Evolutionary conservation across 768 basidiomycete genomes (phyloP).

Genomic region (Lactarius quietus): DNA sequence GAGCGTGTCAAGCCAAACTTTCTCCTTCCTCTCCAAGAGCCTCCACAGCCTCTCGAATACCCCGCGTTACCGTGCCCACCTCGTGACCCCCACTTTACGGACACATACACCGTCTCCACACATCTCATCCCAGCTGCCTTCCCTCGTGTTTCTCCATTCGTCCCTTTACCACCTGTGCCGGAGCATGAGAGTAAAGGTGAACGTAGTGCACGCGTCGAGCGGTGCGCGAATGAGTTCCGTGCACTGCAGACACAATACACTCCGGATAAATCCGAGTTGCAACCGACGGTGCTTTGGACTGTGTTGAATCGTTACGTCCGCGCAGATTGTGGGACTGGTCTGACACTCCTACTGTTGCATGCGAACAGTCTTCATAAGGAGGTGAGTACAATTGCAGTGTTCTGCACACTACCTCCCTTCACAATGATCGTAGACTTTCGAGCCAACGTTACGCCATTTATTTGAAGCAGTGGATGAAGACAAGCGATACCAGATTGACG

Average conservation of each 20-base stretch:
- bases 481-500: slow-evolving; percentile 46
- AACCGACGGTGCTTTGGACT: slow-evolving; percentile 54
- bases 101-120: slow-evolving; percentile 43
- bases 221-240: slow-evolving; percentile 7
- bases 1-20: background rate
- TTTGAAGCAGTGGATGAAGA: slow-evolving; percentile 41
- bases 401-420: background rate
- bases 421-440: slow-evolving; percentile 60
- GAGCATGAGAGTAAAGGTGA: slow-evolving; percentile 38
- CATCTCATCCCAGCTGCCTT: slow-evolving; percentile 55
- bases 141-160: slow-evolving; percentile 43
- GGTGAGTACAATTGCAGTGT: slow-evolving; percentile 39
- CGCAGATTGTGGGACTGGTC: slow-evolving; percentile 37
- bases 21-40: slow-evolving; percentile 9
- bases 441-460: slow-evolving; percentile 56
- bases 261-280: slow-evolving; percentile 24
- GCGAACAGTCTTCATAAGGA: slow-evolving; percentile 90
- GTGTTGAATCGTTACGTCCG: slow-evolving; percentile 68
- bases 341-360: slow-evolving; percentile 76
- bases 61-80: slow-evolving; percentile 36
- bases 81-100: slow-evolving; percentile 9
- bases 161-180: slow-evolving; percentile 38
- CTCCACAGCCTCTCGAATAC: slow-evolving; percentile 36
- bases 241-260: slow-evolving; percentile 16
- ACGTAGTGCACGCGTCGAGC: slow-evolving; percentile 11